Evolutionary conservation across 2,329 filamentous ascomycete species (phyloP).

Genomic region (Fusarium aywerte): DNA sequence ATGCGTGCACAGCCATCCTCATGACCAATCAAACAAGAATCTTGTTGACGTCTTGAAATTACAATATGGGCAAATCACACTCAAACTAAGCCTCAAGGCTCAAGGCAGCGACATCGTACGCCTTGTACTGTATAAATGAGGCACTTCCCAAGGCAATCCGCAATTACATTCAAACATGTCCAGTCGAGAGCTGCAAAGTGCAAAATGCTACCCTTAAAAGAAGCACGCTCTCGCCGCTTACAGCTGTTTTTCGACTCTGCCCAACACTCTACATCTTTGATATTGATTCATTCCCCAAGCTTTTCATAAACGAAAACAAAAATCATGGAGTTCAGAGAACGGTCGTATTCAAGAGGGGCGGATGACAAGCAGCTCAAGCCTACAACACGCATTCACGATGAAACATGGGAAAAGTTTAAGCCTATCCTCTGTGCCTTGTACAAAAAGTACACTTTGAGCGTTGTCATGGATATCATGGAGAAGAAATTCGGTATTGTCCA

Average conservation of each 20-base stretch:
- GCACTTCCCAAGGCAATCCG: slow-evolving; percentile 26
- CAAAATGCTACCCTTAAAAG: slow-evolving; percentile 28
- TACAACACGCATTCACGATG: slow-evolving; percentile 41
- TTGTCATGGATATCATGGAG: slow-evolving; percentile 39
- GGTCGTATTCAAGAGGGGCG: slow-evolving; percentile 12
- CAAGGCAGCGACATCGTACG: slow-evolving; percentile 23
- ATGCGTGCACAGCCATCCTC: slow-evolving; percentile 19
- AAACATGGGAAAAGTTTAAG: slow-evolving; percentile 38
- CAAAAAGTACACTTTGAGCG: slow-evolving; percentile 34
- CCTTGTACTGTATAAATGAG: slow-evolving; percentile 29
- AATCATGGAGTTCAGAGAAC: slow-evolving; percentile 23
- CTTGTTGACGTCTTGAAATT: slow-evolving; percentile 12
- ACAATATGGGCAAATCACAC: slow-evolving; percentile 20
- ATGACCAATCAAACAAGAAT: slow-evolving; percentile 10
- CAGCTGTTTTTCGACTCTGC: neutral
- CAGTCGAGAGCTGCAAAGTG: slow-evolving; percentile 14
- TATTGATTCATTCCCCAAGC: neutral
- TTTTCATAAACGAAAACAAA: neutral
- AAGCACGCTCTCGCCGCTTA: slow-evolving; percentile 2
- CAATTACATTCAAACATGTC: slow-evolving; percentile 5
- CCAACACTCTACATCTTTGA: neutral
- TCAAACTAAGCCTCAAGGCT: slow-evolving; percentile 10
- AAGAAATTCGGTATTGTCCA: slow-evolving; percentile 28
- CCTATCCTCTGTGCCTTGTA: slow-evolving; percentile 37
- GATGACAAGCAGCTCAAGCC: slow-evolving; percentile 29